Conservation (phyloP, 352 stramenopile species). For the Phytophthora hybrid region DNA sequence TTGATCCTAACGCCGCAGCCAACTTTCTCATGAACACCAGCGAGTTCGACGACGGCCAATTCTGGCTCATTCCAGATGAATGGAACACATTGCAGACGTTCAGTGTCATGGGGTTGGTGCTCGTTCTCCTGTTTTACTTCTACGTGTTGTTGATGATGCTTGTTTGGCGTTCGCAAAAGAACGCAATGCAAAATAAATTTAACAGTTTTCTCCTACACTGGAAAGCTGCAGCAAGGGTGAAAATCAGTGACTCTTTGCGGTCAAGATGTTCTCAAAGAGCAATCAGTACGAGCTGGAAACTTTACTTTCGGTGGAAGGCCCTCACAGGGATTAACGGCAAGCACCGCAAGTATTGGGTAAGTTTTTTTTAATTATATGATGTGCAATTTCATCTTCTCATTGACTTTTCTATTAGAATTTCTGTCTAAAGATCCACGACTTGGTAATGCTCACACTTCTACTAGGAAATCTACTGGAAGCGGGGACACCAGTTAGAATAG, state of each 20-base stretch:
- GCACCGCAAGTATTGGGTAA: conserved; percentile 47
- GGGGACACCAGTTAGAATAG: conserved; percentile 25
- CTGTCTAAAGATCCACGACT: conserved; percentile 36
- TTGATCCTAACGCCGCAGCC: conserved; percentile 33
- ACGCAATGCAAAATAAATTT: conserved; percentile 12
- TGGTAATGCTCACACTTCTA: conserved; percentile 32
- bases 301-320: conserved; percentile 22
- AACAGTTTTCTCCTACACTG: background rate
- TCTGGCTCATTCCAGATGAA: conserved; percentile 40
- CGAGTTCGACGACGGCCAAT: conserved; percentile 30
- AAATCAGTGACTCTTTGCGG: background rate
- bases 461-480: conserved; percentile 36
- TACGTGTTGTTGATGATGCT: conserved; percentile 27
- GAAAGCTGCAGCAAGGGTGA: conserved; percentile 2
- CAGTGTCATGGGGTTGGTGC: conserved; percentile 4
- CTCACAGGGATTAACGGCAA: conserved; percentile 34
- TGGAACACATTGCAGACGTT: conserved; percentile 22
- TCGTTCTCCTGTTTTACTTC: conserved; percentile 25
- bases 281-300: conserved; percentile 12
- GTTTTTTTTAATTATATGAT: background rate
- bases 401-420: conserved; percentile 33
- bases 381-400: background rate
- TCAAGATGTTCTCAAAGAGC: background rate
- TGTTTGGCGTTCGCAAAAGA: conserved; percentile 21
- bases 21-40: conserved; percentile 45